Percentiles rank a stretch among this genome's conserved stretches.
These are phyloP conservation scores for Nakazawaea wickerhamii DNA, from an alignment of 805 yeast species.

Conservation along the genomic window DNA sequence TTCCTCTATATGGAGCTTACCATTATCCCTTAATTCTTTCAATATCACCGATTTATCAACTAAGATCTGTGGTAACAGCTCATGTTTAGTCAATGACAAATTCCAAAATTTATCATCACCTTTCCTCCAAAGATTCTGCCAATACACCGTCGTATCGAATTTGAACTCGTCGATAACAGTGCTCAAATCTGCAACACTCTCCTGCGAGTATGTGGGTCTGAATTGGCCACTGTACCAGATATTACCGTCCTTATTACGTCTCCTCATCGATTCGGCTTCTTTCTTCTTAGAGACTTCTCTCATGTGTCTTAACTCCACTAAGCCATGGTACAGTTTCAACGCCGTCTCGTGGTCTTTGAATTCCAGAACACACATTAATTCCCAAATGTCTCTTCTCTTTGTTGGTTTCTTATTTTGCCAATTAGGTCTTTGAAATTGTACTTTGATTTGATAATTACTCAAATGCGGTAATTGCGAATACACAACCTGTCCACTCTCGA, in stretches of 20 bases:
- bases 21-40: conserved; percentile 45
- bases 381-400: conserved; percentile 83
- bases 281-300: conserved; percentile 59
- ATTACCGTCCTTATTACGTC: conserved; percentile 69
- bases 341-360: conserved; percentile 58
- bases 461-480: conserved; percentile 80
- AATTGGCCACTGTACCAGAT: conserved; percentile 84
- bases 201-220: conserved; percentile 87
- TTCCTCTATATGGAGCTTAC: conserved; percentile 1
- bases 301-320: conserved; percentile 66
- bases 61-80: conserved; percentile 41
- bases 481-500: conserved; percentile 84
- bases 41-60: conserved; percentile 62
- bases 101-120: conserved; percentile 79
- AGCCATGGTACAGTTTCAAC: conserved; percentile 64
- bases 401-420: conserved; percentile 85
- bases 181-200: conserved; percentile 80
- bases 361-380: conserved; percentile 80
- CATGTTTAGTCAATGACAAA: conserved; percentile 51
- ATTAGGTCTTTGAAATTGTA: conserved; percentile 75
- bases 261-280: conserved; percentile 63
- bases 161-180: conserved; percentile 62
- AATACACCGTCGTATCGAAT: conserved; percentile 46
- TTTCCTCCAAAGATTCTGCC: conserved; percentile 88
- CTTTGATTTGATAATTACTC: conserved; percentile 50